Evolutionary conservation across 2,329 filamentous ascomycete genomes (phyloP).

Genomic region (Epicoccum sorghinum): DNA sequence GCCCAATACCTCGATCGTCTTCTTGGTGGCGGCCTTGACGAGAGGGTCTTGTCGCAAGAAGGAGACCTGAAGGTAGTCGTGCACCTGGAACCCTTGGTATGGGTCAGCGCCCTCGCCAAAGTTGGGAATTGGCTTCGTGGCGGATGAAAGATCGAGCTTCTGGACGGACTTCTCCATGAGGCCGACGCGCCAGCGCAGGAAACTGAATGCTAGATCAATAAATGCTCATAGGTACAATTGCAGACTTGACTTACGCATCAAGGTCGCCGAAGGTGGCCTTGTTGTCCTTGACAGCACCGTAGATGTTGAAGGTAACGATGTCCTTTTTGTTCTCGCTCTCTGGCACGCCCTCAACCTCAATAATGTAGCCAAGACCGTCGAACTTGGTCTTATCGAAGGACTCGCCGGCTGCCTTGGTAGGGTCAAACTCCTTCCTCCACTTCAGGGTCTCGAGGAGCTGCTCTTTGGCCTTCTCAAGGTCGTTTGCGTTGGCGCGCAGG

Average conservation of each 20-base stretch:
- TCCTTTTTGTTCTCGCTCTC: conserved; percentile 62
- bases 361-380: conserved; percentile 79
- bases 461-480: conserved; percentile 73
- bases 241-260: conserved; percentile 66
- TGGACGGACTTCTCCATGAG: conserved; percentile 87
- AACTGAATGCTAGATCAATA: conserved; percentile 59
- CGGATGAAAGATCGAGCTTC: conserved; percentile 72
- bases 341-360: conserved; percentile 66
- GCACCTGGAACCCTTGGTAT: conserved; percentile 90
- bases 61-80: conserved; percentile 88
- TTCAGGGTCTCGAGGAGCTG: conserved; percentile 80
- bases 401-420: conserved; percentile 66
- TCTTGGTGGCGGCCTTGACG: conserved; percentile 76
- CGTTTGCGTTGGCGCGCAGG: conserved; percentile 84
- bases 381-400: conserved; percentile 74
- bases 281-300: conserved; percentile 83
- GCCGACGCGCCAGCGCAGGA: conserved; percentile 86
- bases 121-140: conserved; percentile 73
- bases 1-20: conserved; percentile 82
- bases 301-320: conserved; percentile 90
- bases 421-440: conserved; percentile 81
- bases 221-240: background rate
- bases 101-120: conserved; percentile 71
- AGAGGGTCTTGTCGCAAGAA: conserved; percentile 82
- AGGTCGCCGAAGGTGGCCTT: conserved; percentile 81